Evolutionary conservation across 257 asterid genomes (phyloP).

Genomic region (Cruciata laevipes): DNA sequence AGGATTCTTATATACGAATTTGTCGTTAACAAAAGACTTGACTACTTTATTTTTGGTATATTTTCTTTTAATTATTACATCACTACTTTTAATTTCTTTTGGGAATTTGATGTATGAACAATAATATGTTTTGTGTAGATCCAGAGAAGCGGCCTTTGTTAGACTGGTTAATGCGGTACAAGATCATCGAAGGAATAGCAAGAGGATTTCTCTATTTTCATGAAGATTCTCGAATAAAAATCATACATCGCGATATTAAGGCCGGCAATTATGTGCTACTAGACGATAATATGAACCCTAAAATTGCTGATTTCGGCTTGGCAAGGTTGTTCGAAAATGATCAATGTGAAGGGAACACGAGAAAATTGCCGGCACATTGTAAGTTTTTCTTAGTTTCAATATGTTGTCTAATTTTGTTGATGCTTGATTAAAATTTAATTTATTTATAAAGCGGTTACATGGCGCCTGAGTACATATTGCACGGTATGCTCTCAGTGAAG

Average conservation of each 20-base stretch:
- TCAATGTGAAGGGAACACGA: neutral
- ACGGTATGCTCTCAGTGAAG: conserved; percentile 23
- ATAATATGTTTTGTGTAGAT: conserved; percentile 3
- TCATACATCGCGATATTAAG: neutral
- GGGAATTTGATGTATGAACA: too few species aligned
- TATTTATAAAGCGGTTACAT: conserved; percentile 25
- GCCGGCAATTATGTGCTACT: neutral
- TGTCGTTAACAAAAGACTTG: conserved; percentile 27
- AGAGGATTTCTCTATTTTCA: neutral
- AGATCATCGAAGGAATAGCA: conserved; percentile 10
- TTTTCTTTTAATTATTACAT: neutral
- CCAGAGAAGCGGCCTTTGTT: conserved; percentile 1
- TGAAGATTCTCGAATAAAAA: neutral
- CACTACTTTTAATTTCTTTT: neutral
- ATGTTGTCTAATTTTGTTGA: neutral
- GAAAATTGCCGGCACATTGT: neutral
- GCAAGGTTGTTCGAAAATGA: neutral
- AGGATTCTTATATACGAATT: conserved; percentile 27
- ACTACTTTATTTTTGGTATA: conserved; percentile 24
- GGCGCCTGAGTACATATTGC: conserved; percentile 27
- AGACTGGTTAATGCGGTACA: conserved; percentile 14
- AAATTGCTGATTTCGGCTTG: neutral
- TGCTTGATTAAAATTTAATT: neutral
- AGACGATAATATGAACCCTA: neutral
- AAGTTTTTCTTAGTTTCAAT: neutral